Evolutionary conservation across 192 early-diverging fungal genomes (phyloP).

Genomic region (Entomortierella chlamydospora): DNA sequence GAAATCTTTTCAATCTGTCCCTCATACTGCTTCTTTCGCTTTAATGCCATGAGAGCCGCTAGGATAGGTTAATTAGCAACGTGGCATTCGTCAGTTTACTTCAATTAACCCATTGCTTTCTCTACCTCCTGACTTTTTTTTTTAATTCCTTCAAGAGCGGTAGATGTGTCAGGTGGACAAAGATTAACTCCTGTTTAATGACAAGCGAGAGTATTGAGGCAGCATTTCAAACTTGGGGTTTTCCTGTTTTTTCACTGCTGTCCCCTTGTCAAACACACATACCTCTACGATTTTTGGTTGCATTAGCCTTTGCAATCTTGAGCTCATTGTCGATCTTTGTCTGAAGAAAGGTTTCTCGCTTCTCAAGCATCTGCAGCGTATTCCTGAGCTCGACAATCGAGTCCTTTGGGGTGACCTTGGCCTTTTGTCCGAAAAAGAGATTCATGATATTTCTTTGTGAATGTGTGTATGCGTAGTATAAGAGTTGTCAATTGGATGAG

Average conservation of each 20-base stretch:
- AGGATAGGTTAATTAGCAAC: neutral
- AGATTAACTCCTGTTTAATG: neutral
- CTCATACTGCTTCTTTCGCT: slow-evolving; percentile 91
- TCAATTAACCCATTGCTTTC: neutral
- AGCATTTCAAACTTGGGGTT: neutral
- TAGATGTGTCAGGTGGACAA: neutral
- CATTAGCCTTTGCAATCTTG: slow-evolving; percentile 88
- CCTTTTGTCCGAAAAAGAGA: slow-evolving; percentile 74
- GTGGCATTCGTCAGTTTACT: slow-evolving; percentile 3
- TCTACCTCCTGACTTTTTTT: neutral
- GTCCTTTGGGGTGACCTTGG: slow-evolving; percentile 88
- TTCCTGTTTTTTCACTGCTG: neutral
- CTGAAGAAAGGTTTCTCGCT: slow-evolving; percentile 89
- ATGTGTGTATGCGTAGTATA: slow-evolving; percentile 1
- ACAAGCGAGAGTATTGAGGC: neutral
- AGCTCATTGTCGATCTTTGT: slow-evolving; percentile 89
- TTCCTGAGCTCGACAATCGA: slow-evolving; percentile 94
- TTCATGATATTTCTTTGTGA: slow-evolving; percentile 65
- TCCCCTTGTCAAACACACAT: slow-evolving; percentile 3
- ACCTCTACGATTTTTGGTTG: slow-evolving; percentile 94
- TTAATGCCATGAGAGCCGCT: slow-evolving; percentile 94
- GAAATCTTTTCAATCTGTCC: slow-evolving; percentile 88
- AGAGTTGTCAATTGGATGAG: neutral
- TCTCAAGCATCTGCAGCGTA: slow-evolving; percentile 93
- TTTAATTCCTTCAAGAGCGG: neutral